phyloP scores from a whole-genome alignment of 805 yeast genomes.

The Suhomyces sp. region DNA sequence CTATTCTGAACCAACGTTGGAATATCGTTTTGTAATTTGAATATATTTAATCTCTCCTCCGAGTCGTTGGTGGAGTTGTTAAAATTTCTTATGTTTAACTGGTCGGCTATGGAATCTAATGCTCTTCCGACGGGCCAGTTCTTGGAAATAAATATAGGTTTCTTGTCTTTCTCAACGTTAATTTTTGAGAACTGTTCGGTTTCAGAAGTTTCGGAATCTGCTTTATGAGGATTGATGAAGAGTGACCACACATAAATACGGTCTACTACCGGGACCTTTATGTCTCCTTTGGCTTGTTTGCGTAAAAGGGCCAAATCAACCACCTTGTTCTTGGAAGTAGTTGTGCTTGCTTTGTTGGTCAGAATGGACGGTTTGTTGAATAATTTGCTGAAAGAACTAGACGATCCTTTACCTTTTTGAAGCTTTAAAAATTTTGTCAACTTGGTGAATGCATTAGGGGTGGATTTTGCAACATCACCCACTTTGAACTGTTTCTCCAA shows the following conservation, averaged over 20 bases:
- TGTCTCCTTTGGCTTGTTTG: conserved; percentile 53
- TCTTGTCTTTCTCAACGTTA: conserved; percentile 25
- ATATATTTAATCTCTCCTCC: conserved; percentile 47
- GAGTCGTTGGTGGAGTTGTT: conserved; percentile 47
- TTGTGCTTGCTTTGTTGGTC: conserved; percentile 3
- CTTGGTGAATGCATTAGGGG: conserved; percentile 24
- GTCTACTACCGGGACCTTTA: conserved; percentile 41
- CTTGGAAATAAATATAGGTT: conserved; percentile 48
- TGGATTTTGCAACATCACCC: conserved; percentile 24
- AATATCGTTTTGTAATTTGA: conserved; percentile 31
- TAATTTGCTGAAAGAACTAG: conserved; percentile 3
- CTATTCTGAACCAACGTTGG: conserved; percentile 30
- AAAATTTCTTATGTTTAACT: conserved; percentile 46
- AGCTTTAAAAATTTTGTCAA: conserved; percentile 28
- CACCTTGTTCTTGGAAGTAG: conserved; percentile 12
- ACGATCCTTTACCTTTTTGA: conserved; percentile 14
- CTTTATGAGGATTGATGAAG: conserved; percentile 32
- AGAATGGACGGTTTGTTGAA: conserved; percentile 1
- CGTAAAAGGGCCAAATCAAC: conserved; percentile 41
- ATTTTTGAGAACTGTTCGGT: conserved; percentile 25
- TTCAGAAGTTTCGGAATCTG: conserved; percentile 6
- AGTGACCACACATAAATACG: conserved; percentile 51
- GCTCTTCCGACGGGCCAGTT: conserved; percentile 62
- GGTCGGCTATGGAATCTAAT: conserved; percentile 51
- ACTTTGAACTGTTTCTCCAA: conserved; percentile 23